A percentile compares a stretch with the other conserved stretches of the same genome.
These are phyloP conservation scores for Penicilliopsis zonata DNA, from an alignment of 495 filamentous ascomycete species.

Conservation along the genomic window DNA sequence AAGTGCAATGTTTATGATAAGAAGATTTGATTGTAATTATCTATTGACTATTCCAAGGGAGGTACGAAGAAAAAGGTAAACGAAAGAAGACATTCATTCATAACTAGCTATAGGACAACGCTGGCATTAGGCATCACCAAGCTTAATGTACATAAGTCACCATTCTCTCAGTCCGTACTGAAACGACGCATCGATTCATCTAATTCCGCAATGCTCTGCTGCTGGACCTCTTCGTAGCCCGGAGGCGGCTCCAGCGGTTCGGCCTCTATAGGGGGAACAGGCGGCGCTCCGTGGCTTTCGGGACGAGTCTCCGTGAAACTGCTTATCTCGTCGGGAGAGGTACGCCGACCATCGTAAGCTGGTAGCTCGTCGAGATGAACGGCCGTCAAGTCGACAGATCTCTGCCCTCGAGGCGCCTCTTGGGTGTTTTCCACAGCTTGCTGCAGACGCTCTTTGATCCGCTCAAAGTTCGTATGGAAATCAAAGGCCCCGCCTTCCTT, in stretches of 20 bases:
- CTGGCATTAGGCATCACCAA: too few species aligned
- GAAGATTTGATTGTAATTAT: too few species aligned
- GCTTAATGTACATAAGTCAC: too few species aligned
- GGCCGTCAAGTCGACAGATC: constrained; percentile 39
- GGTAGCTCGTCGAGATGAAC: constrained; percentile 77
- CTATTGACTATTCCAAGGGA: too few species aligned
- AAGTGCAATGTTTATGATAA: constrained; percentile 6
- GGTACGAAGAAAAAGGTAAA: too few species aligned
- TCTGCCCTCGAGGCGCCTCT: constrained; percentile 33
- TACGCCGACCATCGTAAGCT: constrained; percentile 48
- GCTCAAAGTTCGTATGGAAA: constrained; percentile 72
- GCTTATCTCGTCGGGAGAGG: constrained; percentile 6
- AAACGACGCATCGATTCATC: constrained; percentile 34
- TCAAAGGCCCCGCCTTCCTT: constrained; percentile 92
- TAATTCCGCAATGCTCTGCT: constrained; percentile 56
- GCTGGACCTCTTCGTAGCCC: constrained; percentile 85
- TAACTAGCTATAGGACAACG: too few species aligned
- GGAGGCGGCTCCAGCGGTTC: constrained; percentile 75
- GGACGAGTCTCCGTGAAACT: constrained; percentile 1
- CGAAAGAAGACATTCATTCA: too few species aligned
- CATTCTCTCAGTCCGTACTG: constrained; percentile 10
- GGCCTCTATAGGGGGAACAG: constrained; percentile 4
- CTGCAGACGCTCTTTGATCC: constrained; percentile 68
- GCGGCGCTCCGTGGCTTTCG: constrained; percentile 5
- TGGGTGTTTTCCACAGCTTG: constrained; percentile 64